Percentiles rank a stretch among this genome's conserved stretches.
Evolutionary conservation across 1,284 basidiomycete genomes (phyloP).

Genomic region (Cutaneotrichosporon daszewskae): DNA sequence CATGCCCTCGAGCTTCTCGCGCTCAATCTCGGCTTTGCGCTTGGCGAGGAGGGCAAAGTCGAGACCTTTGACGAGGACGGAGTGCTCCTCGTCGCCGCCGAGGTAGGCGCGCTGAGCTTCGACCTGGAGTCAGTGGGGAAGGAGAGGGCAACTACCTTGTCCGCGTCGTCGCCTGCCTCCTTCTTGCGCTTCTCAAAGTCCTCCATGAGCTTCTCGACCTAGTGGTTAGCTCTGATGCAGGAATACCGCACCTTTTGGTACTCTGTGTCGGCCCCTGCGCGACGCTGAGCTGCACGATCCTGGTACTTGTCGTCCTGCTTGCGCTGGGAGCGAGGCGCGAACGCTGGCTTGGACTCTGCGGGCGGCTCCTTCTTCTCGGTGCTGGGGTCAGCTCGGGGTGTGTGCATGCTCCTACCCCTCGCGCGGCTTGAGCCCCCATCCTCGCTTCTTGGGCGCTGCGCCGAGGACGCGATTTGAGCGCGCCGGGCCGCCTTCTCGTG

Average conservation of each 20-base stretch:
- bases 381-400: not conserved
- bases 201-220: conserved; percentile 72
- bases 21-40: conserved; percentile 61
- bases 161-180: conserved; percentile 56
- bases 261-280: conserved; percentile 42
- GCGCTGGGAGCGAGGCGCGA: conserved; percentile 32
- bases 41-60: conserved; percentile 80
- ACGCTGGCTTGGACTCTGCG: conserved; percentile 16
- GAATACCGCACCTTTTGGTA: conserved; percentile 34
- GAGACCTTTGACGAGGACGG: conserved; percentile 80
- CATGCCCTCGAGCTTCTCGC: conserved; percentile 57
- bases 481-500: conserved; percentile 22
- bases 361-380: conserved; percentile 3
- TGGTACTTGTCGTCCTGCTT: conserved; percentile 33
- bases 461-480: conserved; percentile 28
- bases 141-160: conserved; percentile 14
- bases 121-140: conserved; percentile 50
- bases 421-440: conserved; percentile 35
- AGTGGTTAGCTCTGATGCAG: conserved; percentile 6
- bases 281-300: conserved; percentile 43
- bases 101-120: conserved; percentile 73
- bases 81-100: conserved; percentile 80
- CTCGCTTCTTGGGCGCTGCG: conserved; percentile 27
- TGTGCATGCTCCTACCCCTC: conserved; percentile 20
- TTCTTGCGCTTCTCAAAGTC: conserved; percentile 66